These are phyloP conservation scores for Cystobasidium pallidum DNA, from an alignment of 1,284 basidiomycete species.

Conservation along the genomic window DNA sequence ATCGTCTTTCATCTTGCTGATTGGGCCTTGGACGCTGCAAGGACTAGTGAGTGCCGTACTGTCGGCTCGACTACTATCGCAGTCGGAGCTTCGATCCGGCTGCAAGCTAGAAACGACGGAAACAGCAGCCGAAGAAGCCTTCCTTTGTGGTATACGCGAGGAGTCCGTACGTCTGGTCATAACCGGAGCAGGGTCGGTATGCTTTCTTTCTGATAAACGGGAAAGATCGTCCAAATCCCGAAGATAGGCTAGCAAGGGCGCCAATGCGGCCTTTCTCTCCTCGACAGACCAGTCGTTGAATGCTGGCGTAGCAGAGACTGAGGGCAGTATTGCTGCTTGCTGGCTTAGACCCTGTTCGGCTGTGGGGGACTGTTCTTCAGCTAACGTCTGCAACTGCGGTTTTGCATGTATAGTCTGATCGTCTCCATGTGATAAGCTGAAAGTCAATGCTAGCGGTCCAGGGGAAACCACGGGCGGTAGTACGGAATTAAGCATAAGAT, in stretches of 20 bases:
- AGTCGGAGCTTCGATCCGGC: constrained; percentile 27
- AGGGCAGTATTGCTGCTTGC: constrained; percentile 3
- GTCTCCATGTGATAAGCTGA: constrained; percentile 1
- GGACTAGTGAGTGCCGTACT: constrained; percentile 20
- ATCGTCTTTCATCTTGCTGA: constrained; percentile 53
- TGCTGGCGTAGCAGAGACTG: not conserved
- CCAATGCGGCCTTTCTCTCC: constrained; percentile 61
- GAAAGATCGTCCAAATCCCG: constrained; percentile 88
- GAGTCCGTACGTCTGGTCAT: not conserved
- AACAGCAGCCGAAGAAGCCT: constrained; percentile 32
- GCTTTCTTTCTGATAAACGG: not conserved
- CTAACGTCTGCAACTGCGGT: constrained; percentile 1
- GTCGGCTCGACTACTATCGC: constrained; percentile 29
- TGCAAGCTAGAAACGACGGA: constrained; percentile 23
- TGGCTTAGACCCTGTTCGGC: not conserved
- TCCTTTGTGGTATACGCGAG: not conserved
- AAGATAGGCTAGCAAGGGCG: constrained; percentile 90
- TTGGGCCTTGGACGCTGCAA: constrained; percentile 18
- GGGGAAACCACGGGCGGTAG: constrained; percentile 31
- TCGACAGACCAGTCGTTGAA: constrained; percentile 46
- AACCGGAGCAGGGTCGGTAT: not conserved
- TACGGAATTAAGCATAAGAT: constrained; percentile 31
- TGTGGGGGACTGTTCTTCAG: constrained; percentile 30
- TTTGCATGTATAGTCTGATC: constrained; percentile 24
- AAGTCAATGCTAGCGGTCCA: constrained; percentile 24